These are phyloP conservation scores for Metschnikowia henanensis DNA, from an alignment of 805 yeast genomes.

Conservation along the genomic window DNA sequence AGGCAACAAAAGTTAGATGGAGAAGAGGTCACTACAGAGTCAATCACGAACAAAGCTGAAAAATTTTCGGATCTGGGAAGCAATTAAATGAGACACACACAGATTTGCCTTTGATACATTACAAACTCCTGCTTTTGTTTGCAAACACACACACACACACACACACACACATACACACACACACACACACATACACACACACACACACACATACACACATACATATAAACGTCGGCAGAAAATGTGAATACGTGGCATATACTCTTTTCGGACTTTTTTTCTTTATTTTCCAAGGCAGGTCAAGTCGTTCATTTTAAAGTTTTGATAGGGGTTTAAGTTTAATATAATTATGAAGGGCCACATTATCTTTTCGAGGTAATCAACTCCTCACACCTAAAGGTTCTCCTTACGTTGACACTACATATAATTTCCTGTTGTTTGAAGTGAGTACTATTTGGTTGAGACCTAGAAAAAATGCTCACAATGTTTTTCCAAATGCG, in stretches of 20 bases:
- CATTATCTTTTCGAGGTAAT: no score
- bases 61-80: slow-evolving; percentile 5
- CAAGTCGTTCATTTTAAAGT: neutral
- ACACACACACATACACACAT: no score
- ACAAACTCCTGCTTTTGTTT: neutral
- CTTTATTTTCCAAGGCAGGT: slow-evolving; percentile 6
- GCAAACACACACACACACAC: slow-evolving; percentile 18
- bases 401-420: no score
- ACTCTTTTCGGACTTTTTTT: slow-evolving; percentile 15
- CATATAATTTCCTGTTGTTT: no score
- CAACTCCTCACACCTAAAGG: no score
- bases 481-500: no score
- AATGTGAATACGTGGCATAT: no score
- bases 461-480: no score
- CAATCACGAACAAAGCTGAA: slow-evolving; percentile 12
- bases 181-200: no score
- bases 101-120: neutral
- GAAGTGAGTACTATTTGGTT: no score
- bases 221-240: no score
- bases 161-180: slow-evolving; percentile 5
- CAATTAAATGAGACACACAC: no score
- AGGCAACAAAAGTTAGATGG: slow-evolving; percentile 17
- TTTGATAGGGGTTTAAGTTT: slow-evolving; percentile 1
- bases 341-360: neutral
- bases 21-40: slow-evolving; percentile 9